phyloP scores from a whole-genome alignment of 495 filamentous ascomycete species.

The Evansstolkia leycettana region DNA sequence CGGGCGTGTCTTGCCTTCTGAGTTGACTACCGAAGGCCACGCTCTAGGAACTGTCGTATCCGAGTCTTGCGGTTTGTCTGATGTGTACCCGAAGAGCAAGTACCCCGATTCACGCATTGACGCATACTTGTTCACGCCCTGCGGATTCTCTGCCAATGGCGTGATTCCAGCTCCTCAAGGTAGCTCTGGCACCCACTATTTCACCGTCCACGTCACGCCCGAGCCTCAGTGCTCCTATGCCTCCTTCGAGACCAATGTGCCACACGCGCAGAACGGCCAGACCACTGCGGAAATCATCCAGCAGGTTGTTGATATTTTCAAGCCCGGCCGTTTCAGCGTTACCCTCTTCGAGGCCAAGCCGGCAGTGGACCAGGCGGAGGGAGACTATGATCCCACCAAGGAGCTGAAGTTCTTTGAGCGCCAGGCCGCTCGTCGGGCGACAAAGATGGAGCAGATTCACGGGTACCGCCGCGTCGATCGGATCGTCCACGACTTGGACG shows the following conservation, averaged over 20 bases:
- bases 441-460: slow-evolving; percentile 68
- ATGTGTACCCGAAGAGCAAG: slow-evolving; percentile 72
- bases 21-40: slow-evolving; percentile 85
- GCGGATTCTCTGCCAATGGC: slow-evolving; percentile 96
- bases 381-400: slow-evolving; percentile 22
- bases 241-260: slow-evolving; percentile 98
- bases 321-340: slow-evolving; percentile 89
- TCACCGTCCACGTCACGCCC: slow-evolving; percentile 97
- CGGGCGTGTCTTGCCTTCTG: slow-evolving; percentile 50
- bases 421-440: slow-evolving; percentile 36
- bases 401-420: slow-evolving; percentile 33
- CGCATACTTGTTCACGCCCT: slow-evolving; percentile 92
- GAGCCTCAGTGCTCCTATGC: slow-evolving; percentile 98
- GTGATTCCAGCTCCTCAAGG: slow-evolving; percentile 73
- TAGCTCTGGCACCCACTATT: slow-evolving; percentile 69
- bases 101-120: slow-evolving; percentile 94
- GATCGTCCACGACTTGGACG: slow-evolving; percentile 95
- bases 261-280: slow-evolving; percentile 76
- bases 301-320: slow-evolving; percentile 92
- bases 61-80: slow-evolving; percentile 76
- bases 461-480: slow-evolving; percentile 88
- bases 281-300: slow-evolving; percentile 82
- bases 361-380: slow-evolving; percentile 24
- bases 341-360: slow-evolving; percentile 91
- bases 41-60: slow-evolving; percentile 88